Evolutionary conservation across 495 filamentous ascomycete genomes (phyloP).

Genomic region (Neurospora sp.): DNA sequence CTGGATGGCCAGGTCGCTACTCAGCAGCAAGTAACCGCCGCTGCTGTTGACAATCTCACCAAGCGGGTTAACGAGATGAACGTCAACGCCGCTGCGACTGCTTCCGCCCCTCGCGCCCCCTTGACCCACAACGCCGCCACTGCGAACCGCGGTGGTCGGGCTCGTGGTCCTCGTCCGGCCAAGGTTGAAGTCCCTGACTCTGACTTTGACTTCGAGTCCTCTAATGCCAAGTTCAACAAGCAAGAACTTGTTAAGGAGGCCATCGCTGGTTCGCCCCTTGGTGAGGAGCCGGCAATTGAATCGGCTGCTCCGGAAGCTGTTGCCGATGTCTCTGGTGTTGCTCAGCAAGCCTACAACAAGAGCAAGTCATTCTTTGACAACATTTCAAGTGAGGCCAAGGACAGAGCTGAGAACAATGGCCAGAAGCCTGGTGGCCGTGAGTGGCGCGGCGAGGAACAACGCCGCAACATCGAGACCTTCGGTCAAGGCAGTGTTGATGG

Average conservation of each 20-base stretch:
- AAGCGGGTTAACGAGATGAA: slow-evolving; percentile 85
- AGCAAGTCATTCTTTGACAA: slow-evolving; percentile 89
- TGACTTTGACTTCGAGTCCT: slow-evolving; percentile 86
- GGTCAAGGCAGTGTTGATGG: slow-evolving; percentile 94
- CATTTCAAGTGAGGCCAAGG: slow-evolving; percentile 85
- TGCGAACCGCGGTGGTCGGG: slow-evolving; percentile 41
- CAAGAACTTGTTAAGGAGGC: slow-evolving; percentile 89
- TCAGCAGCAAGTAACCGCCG: slow-evolving; percentile 34
- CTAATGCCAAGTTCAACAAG: slow-evolving; percentile 98
- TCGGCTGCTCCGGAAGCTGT: slow-evolving; percentile 17
- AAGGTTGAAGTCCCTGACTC: slow-evolving; percentile 81
- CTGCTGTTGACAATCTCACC: slow-evolving; percentile 62
- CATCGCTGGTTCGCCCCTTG: slow-evolving; percentile 65
- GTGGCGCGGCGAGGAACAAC: slow-evolving; percentile 86
- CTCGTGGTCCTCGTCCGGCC: slow-evolving; percentile 41
- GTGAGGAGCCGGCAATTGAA: slow-evolving; percentile 38
- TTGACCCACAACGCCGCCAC: slow-evolving; percentile 20
- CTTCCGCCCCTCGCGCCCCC: neutral
- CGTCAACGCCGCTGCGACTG: slow-evolving; percentile 39
- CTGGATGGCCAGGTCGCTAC: slow-evolving; percentile 35
- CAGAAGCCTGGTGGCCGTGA: slow-evolving; percentile 70
- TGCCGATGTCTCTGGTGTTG: slow-evolving; percentile 26
- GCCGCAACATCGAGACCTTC: slow-evolving; percentile 96
- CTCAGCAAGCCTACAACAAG: slow-evolving; percentile 64
- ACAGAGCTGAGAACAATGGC: slow-evolving; percentile 63